These are phyloP conservation scores for Lenwebbia sp. DNA, from an alignment of 345 rosid genomes.

Conservation along the genomic window DNA sequence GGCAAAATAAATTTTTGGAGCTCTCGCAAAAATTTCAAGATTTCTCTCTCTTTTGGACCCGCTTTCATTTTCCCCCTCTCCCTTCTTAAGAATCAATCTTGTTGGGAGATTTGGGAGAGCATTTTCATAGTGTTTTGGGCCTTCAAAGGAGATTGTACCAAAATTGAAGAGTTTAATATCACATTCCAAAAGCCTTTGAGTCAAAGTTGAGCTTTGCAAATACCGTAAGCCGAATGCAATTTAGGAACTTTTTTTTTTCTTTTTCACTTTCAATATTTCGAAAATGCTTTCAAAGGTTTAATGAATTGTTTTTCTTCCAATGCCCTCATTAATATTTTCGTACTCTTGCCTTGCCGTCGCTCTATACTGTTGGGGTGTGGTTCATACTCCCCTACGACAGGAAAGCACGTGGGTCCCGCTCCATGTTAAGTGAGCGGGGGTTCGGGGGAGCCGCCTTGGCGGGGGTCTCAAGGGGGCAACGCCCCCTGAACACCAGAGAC, in stretches of 20 bases:
- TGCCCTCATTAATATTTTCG: too few species aligned
- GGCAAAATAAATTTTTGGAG: not conserved
- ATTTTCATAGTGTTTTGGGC: not conserved
- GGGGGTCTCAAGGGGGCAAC: too few species aligned
- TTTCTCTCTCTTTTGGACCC: not conserved
- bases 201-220: not conserved
- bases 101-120: not conserved
- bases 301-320: not conserved
- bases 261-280: not conserved
- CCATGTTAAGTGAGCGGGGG: too few species aligned
- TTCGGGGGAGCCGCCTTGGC: too few species aligned
- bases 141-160: not conserved
- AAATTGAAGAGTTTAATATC: not conserved
- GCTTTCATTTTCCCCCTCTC: not conserved
- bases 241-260: not conserved
- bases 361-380: too few species aligned
- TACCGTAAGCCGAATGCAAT: not conserved
- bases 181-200: too few species aligned
- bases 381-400: too few species aligned
- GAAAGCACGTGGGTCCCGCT: too few species aligned
- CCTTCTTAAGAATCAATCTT: not conserved
- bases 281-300: rapidly evolving
- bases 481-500: too few species aligned
- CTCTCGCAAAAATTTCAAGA: not conserved
- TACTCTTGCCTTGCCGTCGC: not conserved